Evolutionary conservation across 2,329 filamentous ascomycete species (phyloP).

Genomic region (Elsinoe perseae): DNA sequence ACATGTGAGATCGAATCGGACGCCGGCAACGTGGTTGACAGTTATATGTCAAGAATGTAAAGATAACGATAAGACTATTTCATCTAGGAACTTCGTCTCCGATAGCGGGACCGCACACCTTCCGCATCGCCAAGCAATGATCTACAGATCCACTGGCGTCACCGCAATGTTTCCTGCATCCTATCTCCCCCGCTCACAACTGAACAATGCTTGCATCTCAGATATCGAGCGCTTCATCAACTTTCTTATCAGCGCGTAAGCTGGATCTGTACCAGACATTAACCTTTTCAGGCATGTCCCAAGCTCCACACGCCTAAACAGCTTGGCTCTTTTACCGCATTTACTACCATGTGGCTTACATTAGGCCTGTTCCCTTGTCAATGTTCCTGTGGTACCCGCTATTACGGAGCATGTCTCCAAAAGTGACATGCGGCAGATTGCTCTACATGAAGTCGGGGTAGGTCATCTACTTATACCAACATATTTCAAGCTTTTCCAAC

Average conservation of each 20-base stretch:
- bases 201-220: neutral
- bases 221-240: neutral
- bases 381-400: neutral
- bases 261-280: neutral
- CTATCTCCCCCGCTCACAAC: neutral
- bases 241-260: neutral
- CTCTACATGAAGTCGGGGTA: neutral
- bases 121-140: neutral
- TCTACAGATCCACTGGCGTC: slow-evolving; percentile 2
- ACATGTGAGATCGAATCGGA: neutral
- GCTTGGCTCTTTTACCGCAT: slow-evolving; percentile 11
- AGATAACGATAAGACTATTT: slow-evolving; percentile 1
- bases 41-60: neutral
- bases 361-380: neutral
- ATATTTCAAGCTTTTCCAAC: neutral
- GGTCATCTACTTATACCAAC: neutral
- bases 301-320: neutral
- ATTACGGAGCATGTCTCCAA: neutral
- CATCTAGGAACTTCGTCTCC: neutral
- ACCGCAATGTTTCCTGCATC: slow-evolving; percentile 9
- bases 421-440: too few species aligned
- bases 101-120: neutral
- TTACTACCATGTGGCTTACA: slow-evolving; percentile 9
- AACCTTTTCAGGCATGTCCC: neutral
- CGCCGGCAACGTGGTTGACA: neutral